Evolutionary conservation across 164 flowering plant species (phyloP).

Genomic region (Tetracentron sinense): DNA sequence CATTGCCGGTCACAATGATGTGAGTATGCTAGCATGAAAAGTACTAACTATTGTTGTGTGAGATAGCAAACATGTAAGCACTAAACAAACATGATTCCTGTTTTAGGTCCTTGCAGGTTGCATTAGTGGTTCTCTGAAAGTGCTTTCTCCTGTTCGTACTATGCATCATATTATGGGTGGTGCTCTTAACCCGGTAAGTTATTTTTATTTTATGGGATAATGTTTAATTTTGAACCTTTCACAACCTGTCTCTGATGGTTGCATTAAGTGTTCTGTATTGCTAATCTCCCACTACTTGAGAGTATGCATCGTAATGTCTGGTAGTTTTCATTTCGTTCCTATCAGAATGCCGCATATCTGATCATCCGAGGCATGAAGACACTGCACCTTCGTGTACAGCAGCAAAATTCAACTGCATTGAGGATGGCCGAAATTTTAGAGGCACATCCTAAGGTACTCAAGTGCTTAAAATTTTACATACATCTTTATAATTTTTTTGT

Average conservation of each 20-base stretch:
- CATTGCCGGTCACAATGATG: constrained; percentile 94
- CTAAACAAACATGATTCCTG: neutral
- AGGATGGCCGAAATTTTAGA: constrained; percentile 98
- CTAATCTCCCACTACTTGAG: neutral
- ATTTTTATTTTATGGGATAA: neutral
- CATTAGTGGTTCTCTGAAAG: constrained; percentile 71
- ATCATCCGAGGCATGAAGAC: constrained; percentile 99
- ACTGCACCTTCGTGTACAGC: constrained; percentile 96
- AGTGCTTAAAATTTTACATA: neutral
- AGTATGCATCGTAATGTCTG: neutral
- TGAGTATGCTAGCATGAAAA: constrained; percentile 18
- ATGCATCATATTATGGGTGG: constrained; percentile 94
- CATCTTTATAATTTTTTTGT: neutral
- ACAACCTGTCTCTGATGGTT: no score
- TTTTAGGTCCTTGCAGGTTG: constrained; percentile 88
- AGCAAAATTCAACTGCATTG: constrained; percentile 78
- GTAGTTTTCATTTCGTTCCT: neutral
- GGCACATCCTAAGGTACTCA: constrained; percentile 92
- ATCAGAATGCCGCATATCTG: constrained; percentile 89
- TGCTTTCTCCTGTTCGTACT: constrained; percentile 59
- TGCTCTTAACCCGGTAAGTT: constrained; percentile 77
- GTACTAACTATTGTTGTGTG: neutral
- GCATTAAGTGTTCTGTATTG: neutral
- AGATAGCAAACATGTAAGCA: neutral
- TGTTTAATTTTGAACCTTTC: neutral